Base-by-base conservation (phyloP, 148 eudicot genomes). In the Rhododendron henanense region DNA sequence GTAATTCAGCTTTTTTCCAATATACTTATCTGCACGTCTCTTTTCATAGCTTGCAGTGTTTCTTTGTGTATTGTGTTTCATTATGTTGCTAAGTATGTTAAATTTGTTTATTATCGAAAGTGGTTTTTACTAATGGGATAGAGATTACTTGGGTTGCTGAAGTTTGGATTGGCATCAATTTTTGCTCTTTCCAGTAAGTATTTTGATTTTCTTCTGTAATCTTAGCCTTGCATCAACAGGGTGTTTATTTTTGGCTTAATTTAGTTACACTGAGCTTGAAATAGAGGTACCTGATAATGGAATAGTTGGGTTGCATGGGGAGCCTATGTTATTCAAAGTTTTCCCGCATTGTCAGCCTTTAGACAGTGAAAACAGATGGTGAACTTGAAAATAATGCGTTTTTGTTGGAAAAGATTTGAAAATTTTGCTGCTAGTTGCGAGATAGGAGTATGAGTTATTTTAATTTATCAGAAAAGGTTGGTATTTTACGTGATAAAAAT, bases 281-380 rank as follows among this genome's bases (percentile, higher is more conserved):
- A 90, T 95, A 76, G 92, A 89, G 83, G 93, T 94, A 61, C 98
- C 98, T 33, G 96, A 92, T 23, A 93, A 92, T 90, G 99, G 99
- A 78, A 88, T 97, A 79, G 94, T 95, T 79, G 98, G 98, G 28
- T 88, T 97, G 88, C 95, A 97, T 81, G 98, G 96, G 28, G 96
- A 91, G 84, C 94, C 93, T 51, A 95, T 98, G 55, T 93, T 89
- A 73, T 97, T 92, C 90, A 95, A 97, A 90, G 89, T 92, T 81
- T 95, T 95, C 88, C 99, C 96, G 2, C 99, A 93, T 85, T 95
- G 89, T 90, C 92, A 87, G 84, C 92, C 93, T 55, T 90, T 93
- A 85, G 96, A 94, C 82, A 96, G 91, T 84, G 94, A 92, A 85
- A 92, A 93, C 78, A 92, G 98, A 90, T 95, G 96, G 99, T 94